phyloP scores from a whole-genome alignment of 257 asterid species.

The Solanum lignicaule region DNA sequence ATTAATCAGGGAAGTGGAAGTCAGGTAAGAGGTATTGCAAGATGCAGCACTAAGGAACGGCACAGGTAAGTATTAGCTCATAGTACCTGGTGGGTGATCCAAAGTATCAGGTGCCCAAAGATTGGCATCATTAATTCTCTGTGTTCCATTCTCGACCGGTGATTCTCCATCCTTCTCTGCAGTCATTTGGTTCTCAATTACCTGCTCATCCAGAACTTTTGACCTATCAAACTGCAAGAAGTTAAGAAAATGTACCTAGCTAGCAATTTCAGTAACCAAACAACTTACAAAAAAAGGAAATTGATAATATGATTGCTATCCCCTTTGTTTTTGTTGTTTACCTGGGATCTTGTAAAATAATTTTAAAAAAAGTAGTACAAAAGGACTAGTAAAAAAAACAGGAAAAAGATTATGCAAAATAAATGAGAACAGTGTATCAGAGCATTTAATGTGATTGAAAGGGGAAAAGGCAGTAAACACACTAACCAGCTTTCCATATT shows the following conservation, averaged over 20 bases:
- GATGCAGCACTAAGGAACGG: background rate
- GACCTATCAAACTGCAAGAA: constrained; percentile 30
- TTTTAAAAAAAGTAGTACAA: background rate
- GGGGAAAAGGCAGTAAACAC: background rate
- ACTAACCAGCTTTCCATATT: constrained; percentile 55
- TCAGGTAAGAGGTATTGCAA: background rate
- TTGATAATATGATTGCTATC: background rate
- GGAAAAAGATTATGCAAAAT: background rate
- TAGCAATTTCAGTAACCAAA: constrained; percentile 2
- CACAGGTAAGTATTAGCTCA: constrained; percentile 3
- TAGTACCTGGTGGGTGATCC: constrained; percentile 51
- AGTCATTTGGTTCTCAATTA: constrained; percentile 10
- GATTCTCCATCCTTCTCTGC: constrained; percentile 26
- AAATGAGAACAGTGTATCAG: background rate
- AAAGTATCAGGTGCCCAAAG: constrained; percentile 50
- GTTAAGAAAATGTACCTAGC: constrained; percentile 11
- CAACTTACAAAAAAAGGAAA: background rate
- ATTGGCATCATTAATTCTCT: constrained; percentile 23
- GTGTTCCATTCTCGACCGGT: constrained; percentile 19
- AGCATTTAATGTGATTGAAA: background rate
- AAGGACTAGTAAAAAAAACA: background rate
- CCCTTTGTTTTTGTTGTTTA: background rate
- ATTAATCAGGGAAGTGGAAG: background rate
- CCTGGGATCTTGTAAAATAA: background rate
- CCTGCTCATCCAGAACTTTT: constrained; percentile 14